These are phyloP conservation scores for Amylostereum areolatum DNA, from an alignment of 1,284 basidiomycete genomes.

Conservation along the genomic window DNA sequence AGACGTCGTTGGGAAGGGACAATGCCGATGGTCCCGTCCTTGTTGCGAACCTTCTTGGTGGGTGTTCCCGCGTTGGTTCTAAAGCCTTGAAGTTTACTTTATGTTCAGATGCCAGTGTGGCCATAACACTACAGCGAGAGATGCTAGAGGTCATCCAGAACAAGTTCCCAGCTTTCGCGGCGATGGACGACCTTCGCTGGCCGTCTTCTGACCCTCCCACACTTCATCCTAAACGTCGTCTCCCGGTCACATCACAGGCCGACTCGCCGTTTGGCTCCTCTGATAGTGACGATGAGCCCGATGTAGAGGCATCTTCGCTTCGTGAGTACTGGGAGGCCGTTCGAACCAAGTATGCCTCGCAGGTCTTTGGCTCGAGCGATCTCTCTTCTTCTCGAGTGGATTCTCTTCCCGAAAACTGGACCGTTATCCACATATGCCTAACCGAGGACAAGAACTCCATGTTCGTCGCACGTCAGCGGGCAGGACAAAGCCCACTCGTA, in stretches of 20 bases:
- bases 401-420: constrained; percentile 75
- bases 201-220: constrained; percentile 33
- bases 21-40: constrained; percentile 43
- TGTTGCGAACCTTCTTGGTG: constrained; percentile 66
- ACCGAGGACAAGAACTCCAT: constrained; percentile 80
- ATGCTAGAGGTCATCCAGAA: constrained; percentile 64
- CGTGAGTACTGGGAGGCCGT: constrained; percentile 60
- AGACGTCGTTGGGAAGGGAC: constrained; percentile 69
- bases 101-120: constrained; percentile 53
- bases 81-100: constrained; percentile 2
- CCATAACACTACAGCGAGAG: constrained; percentile 78
- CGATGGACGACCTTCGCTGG: constrained; percentile 64
- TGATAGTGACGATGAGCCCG: constrained; percentile 31
- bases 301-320: constrained; percentile 27
- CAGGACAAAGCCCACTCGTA: constrained; percentile 60
- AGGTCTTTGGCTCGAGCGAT: constrained; percentile 33
- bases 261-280: constrained; percentile 6
- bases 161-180: constrained; percentile 46
- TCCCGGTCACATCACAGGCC: not conserved
- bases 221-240: not conserved
- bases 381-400: constrained; percentile 33
- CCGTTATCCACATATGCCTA: constrained; percentile 78
- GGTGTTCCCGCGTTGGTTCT: constrained; percentile 15
- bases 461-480: constrained; percentile 77
- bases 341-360: constrained; percentile 45